Evolutionary conservation across 139 green algal species (phyloP), one percentile per base, ranked within the genome.

Genomic region (Chlamydomonas applanata): DNA sequence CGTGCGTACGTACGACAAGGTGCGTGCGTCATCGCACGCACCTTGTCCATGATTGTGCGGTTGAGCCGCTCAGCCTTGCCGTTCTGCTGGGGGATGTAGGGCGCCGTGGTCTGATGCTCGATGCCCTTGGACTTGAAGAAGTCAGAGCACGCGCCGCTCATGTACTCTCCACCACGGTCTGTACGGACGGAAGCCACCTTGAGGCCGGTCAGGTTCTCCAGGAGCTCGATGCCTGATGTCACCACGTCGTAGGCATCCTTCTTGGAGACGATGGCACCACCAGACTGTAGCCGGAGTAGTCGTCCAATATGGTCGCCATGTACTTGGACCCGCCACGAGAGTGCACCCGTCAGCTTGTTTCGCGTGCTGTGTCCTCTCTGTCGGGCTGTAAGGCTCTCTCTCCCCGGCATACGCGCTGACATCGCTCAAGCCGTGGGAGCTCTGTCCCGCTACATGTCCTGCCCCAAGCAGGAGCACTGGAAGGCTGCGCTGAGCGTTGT

Each of bases 21-120:
- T n/a, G n/a, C 52, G 0, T 34, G 3, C 30, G 79, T 24, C 66
- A 83, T 73, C 2, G 66, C 40, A 1, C 68, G 36, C 4, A 29
- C 60, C 33, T 72, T 44, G 2, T 71, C 54, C 56, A 79, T 35
- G 2, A 83, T n/a, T 0, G 78, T 79, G 4, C 66, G 63, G 72
- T 83, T 79, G 2, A 83, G 22, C 0, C 78, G 66, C 67, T 83
- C 78, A 53, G 72, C 78, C 19, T 25, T 44, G 2, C 78, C 78
- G 24, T 83, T 83, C 29, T 73, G 57, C 57, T 83, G 32, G 0
- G 78, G 78, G 14, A 44, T 79, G 45, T 79, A 79, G 17, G 68
- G 33, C 40, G 30, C 54, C 19, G 27, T 64, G 2, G 33, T 60
- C 44, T 76, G 13, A 36, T 79, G 66, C 13, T 33, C 20, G 16